These are phyloP conservation scores for Eremochloa ophiuroides DNA, from an alignment of 176 grass and related monocot species.

Conservation along the genomic window DNA sequence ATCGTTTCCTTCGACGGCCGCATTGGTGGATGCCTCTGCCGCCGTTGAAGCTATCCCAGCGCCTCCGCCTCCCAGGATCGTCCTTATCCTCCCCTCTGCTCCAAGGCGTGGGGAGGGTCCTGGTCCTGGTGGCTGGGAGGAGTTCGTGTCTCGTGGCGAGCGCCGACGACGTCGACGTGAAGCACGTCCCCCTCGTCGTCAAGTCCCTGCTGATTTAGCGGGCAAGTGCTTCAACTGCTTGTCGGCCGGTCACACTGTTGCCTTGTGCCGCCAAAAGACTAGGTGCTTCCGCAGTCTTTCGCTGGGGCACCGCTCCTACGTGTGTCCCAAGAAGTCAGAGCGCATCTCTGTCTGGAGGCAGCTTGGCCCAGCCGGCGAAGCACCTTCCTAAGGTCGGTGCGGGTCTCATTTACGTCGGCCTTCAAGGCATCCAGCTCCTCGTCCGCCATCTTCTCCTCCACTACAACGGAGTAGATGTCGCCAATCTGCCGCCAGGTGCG, in stretches of 20 bases:
- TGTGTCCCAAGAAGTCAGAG: background rate
- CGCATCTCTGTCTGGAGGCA: background rate
- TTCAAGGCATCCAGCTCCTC: too few species aligned
- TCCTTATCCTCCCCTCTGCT: background rate
- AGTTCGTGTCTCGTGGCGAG: background rate
- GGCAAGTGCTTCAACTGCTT: background rate
- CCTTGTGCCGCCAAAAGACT: background rate
- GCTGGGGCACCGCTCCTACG: background rate
- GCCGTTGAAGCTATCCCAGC: background rate
- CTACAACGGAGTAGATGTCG: too few species aligned
- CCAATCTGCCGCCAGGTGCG: too few species aligned
- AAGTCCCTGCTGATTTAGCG: background rate
- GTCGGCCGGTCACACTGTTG: background rate
- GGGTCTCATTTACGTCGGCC: too few species aligned
- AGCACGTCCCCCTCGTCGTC: background rate
- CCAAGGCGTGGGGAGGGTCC: rapidly evolving
- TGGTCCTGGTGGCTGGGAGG: background rate
- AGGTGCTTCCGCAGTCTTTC: background rate
- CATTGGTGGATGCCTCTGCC: background rate
- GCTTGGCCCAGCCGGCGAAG: too few species aligned
- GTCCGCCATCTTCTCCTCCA: too few species aligned
- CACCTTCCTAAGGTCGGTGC: too few species aligned
- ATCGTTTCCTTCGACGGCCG: too few species aligned
- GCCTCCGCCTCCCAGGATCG: background rate
- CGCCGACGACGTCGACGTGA: background rate